A percentile compares a stretch with the other conserved stretches of the same genome.
These are phyloP conservation scores for Gilbertella persicaria DNA, from an alignment of 371 early-diverging fungal species.

Conservation along the genomic window DNA sequence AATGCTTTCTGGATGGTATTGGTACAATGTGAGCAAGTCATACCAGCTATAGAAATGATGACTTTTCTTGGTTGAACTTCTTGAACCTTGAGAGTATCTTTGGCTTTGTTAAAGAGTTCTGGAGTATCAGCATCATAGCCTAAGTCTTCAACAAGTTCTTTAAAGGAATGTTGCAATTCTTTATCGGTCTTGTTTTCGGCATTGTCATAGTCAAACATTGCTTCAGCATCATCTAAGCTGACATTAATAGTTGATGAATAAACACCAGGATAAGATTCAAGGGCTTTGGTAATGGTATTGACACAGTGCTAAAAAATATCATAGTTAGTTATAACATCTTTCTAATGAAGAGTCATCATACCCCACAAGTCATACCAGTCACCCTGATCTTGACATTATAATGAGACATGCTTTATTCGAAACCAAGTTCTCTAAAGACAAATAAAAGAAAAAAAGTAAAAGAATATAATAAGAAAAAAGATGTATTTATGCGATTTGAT, in stretches of 20 bases:
- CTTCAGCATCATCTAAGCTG: conserved; percentile 26
- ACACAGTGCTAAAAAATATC: conserved; percentile 64
- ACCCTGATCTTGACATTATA: conserved; percentile 19
- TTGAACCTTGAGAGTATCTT: no score
- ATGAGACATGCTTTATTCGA: conserved; percentile 3
- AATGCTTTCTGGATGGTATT: conserved; percentile 27
- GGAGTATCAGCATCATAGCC: conserved; percentile 54
- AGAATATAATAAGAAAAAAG: conserved; percentile 1
- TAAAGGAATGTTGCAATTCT: conserved; percentile 9
- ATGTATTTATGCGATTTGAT: conserved; percentile 2
- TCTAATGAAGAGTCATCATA: conserved; percentile 3
- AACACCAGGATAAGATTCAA: conserved; percentile 22
- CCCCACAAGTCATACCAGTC: conserved; percentile 41
- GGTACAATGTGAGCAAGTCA: conserved; percentile 61
- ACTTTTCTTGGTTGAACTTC: no score
- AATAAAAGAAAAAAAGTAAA: not conserved
- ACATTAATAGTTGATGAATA: conserved; percentile 21
- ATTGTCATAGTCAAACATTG: conserved; percentile 20
- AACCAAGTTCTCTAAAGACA: not conserved
- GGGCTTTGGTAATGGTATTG: conserved; percentile 54
- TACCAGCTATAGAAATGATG: conserved; percentile 55
- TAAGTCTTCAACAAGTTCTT: conserved; percentile 51
- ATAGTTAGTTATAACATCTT: not conserved
- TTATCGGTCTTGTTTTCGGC: not conserved
- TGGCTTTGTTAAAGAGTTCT: no score